Percentiles rank a stretch among this genome's conserved stretches.
These are phyloP conservation scores for Schoenoplectus triqueter DNA, from an alignment of 202 grass and related monocot species.

Conservation along the genomic window DNA sequence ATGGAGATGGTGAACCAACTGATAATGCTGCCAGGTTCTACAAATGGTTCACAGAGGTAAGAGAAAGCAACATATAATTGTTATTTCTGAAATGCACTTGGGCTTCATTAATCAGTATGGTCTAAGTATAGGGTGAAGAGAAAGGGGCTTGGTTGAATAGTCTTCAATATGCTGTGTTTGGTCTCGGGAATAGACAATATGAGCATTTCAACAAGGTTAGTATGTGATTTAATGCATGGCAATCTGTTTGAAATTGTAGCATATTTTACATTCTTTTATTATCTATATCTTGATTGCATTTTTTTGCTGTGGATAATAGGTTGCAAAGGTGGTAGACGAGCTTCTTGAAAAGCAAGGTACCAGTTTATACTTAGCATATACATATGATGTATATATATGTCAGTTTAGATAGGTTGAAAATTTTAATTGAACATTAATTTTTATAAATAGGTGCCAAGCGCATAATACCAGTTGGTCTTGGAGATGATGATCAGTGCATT, in stretches of 20 bases:
- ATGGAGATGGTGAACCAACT: constrained; percentile 94
- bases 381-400: constrained; percentile 30
- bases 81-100: background rate
- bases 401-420: constrained; percentile 13
- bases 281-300: background rate
- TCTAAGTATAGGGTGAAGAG: constrained; percentile 60
- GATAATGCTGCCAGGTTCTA: constrained; percentile 96
- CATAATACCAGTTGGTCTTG: constrained; percentile 76
- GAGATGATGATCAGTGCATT: constrained; percentile 97
- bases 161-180: constrained; percentile 84
- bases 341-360: constrained; percentile 79
- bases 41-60: constrained; percentile 90
- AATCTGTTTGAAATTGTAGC: background rate
- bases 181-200: constrained; percentile 90
- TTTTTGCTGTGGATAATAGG: constrained; percentile 43
- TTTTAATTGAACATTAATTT: constrained; percentile 34
- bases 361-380: constrained; percentile 23
- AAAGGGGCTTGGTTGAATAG: constrained; percentile 58
- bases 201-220: constrained; percentile 97
- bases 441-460: constrained; percentile 67
- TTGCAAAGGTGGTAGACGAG: constrained; percentile 80
- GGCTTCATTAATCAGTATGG: constrained; percentile 14
- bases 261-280: constrained; percentile 3
- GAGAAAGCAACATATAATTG: constrained; percentile 15
- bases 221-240: constrained; percentile 3